phyloP scores from a whole-genome alignment of 1,139 yeast genomes.

The Zygosaccharomyces sapae region DNA sequence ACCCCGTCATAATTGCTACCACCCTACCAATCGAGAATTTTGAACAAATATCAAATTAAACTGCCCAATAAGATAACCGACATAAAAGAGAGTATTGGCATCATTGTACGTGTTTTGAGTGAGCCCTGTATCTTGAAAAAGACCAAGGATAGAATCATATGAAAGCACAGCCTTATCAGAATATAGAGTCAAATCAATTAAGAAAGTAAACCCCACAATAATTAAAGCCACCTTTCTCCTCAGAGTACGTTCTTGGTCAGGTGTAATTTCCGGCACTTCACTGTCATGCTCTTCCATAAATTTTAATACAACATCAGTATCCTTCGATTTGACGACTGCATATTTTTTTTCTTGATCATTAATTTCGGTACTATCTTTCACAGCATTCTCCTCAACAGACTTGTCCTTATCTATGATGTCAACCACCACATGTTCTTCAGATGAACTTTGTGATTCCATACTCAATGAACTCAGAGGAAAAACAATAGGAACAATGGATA shows the following conservation, averaged over 20 bases:
- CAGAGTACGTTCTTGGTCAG: slow-evolving; percentile 38
- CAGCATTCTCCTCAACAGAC: background rate
- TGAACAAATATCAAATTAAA: slow-evolving; percentile 39
- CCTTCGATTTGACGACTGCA: slow-evolving; percentile 23
- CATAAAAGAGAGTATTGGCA: slow-evolving; percentile 41
- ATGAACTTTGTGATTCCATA: background rate
- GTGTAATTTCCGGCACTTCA: slow-evolving; percentile 37
- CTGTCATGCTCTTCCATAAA: slow-evolving; percentile 39
- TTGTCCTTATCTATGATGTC: background rate
- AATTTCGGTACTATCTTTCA: background rate
- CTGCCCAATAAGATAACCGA: slow-evolving; percentile 42
- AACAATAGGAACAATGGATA: background rate
- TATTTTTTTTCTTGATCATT: background rate
- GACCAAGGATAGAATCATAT: slow-evolving; percentile 42
- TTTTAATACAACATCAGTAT: slow-evolving; percentile 42
- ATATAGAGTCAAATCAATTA: slow-evolving; percentile 41
- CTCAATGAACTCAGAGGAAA: background rate
- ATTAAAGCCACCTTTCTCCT: slow-evolving; percentile 38
- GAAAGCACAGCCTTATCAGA: slow-evolving; percentile 47
- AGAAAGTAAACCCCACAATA: slow-evolving; percentile 38
- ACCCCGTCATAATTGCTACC: slow-evolving; percentile 34
- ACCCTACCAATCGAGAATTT: slow-evolving; percentile 37
- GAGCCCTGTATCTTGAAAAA: slow-evolving; percentile 42
- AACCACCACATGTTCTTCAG: background rate
- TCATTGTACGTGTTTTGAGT: slow-evolving; percentile 39